Conservation (phyloP, 106 monocot genomes). For the Apostasia shenzhenica region DNA sequence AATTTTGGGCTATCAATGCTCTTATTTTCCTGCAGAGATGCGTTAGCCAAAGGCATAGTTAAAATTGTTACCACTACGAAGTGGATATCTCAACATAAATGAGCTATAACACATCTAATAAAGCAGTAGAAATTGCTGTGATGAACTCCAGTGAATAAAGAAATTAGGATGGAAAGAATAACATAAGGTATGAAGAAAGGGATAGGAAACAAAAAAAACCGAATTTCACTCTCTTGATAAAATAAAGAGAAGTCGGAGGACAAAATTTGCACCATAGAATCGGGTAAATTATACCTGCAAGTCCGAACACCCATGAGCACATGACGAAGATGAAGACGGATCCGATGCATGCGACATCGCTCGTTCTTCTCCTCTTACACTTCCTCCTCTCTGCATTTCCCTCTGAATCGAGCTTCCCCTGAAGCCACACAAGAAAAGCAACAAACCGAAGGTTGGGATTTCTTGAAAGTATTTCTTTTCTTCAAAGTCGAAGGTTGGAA, state of each 20-base stretch:
- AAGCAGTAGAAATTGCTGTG: no score
- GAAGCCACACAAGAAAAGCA: conserved; percentile 6
- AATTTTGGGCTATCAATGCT: conserved; percentile 11
- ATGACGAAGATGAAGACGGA: conserved; percentile 14
- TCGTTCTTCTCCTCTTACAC: neutral
- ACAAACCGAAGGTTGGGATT: neutral
- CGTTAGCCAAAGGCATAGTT: neutral
- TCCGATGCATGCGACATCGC: neutral
- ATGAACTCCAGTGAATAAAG: no score
- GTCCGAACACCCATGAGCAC: neutral
- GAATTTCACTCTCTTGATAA: neutral
- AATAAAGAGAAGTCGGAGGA: neutral
- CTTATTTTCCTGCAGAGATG: conserved; percentile 19
- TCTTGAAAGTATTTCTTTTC: no score
- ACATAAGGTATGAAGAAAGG: neutral
- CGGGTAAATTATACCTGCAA: neutral
- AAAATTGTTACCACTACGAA: no score
- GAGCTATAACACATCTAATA: no score
- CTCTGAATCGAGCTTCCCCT: conserved; percentile 31
- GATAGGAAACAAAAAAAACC: neutral
- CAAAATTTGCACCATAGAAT: neutral
- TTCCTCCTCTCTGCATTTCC: conserved; percentile 18
- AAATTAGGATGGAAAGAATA: neutral
- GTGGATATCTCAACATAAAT: no score
- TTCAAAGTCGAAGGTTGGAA: neutral